These are phyloP conservation scores for Trypethelium eluteriae DNA, from an alignment of 495 filamentous ascomycete genomes.

Conservation along the genomic window DNA sequence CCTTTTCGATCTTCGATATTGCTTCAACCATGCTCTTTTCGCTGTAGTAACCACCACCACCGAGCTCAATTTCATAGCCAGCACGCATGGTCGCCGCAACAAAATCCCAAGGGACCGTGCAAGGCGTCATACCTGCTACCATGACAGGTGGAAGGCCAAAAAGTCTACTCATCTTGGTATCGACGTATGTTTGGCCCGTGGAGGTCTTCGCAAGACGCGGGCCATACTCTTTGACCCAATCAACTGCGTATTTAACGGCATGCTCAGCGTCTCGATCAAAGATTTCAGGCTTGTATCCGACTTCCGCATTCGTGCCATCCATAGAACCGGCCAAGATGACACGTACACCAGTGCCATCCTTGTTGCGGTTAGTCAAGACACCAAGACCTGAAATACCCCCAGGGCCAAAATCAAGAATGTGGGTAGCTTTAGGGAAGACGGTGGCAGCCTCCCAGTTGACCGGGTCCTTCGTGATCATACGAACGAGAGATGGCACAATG, in stretches of 20 bases:
- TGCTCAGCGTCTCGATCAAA: constrained; percentile 92
- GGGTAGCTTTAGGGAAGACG: constrained; percentile 77
- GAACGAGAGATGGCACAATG: constrained; percentile 73
- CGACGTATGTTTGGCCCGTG: constrained; percentile 77
- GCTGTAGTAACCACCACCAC: constrained; percentile 88
- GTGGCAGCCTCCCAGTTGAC: constrained; percentile 96
- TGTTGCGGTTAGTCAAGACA: constrained; percentile 95
- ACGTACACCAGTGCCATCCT: constrained; percentile 93
- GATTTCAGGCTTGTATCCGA: constrained; percentile 93
- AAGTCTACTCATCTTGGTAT: constrained; percentile 95
- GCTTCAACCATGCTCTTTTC: constrained; percentile 84
- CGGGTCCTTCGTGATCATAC: constrained; percentile 85
- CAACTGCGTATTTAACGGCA: constrained; percentile 89
- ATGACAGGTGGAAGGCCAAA: constrained; percentile 83
- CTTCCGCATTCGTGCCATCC: constrained; percentile 77
- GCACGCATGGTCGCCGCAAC: constrained; percentile 93
- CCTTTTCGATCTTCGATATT: constrained; percentile 79
- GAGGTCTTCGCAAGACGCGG: constrained; percentile 82
- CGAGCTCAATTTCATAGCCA: constrained; percentile 88
- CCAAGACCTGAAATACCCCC: constrained; percentile 94
- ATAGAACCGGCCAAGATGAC: constrained; percentile 89
- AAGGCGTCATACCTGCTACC: constrained; percentile 94
- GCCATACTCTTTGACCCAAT: constrained; percentile 96
- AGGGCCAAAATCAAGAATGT: constrained; percentile 92
- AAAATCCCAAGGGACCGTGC: constrained; percentile 91